These are phyloP conservation scores for Vitis labrusca DNA, from an alignment of 164 flowering plant species.

Conservation along the genomic window DNA sequence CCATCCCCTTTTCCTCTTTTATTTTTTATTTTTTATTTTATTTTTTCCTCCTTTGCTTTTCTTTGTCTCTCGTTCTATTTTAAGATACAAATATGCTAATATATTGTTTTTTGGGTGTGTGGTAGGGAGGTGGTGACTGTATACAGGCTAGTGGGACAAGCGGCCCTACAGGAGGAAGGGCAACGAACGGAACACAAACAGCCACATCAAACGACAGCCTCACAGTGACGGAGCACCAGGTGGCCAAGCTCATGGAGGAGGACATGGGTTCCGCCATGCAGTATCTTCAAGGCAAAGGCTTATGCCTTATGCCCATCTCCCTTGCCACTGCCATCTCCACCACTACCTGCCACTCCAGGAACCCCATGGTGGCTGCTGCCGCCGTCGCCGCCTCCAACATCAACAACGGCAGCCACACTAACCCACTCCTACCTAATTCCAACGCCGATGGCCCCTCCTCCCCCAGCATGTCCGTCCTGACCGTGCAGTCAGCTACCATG, in stretches of 20 bases:
- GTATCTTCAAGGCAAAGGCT: conserved; percentile 92
- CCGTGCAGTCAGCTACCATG: conserved; percentile 63
- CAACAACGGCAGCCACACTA: background rate
- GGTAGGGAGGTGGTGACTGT: conserved; percentile 49
- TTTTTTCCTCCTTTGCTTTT: background rate
- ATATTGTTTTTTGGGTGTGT: background rate
- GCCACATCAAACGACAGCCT: conserved; percentile 52
- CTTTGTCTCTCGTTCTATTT: background rate
- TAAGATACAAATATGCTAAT: too few species aligned
- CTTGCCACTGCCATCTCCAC: conserved; percentile 92
- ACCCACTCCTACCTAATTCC: conserved; percentile 3
- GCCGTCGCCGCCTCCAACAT: conserved; percentile 1
- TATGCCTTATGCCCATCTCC: conserved; percentile 97
- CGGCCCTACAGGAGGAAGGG: too few species aligned
- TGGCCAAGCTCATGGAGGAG: conserved; percentile 89
- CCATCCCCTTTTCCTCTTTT: background rate
- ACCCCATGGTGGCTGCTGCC: conserved; percentile 8
- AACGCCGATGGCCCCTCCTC: conserved; percentile 49
- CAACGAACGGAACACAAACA: conserved; percentile 43
- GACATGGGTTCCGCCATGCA: conserved; percentile 99
- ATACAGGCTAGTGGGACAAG: conserved; percentile 29
- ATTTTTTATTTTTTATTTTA: too few species aligned
- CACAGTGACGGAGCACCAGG: conserved; percentile 78
- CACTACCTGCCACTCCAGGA: conserved; percentile 61
- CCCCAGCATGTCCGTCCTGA: conserved; percentile 66